These are phyloP conservation scores for Tricholoma furcatifolium DNA, from an alignment of 768 basidiomycete species.

Conservation along the genomic window DNA sequence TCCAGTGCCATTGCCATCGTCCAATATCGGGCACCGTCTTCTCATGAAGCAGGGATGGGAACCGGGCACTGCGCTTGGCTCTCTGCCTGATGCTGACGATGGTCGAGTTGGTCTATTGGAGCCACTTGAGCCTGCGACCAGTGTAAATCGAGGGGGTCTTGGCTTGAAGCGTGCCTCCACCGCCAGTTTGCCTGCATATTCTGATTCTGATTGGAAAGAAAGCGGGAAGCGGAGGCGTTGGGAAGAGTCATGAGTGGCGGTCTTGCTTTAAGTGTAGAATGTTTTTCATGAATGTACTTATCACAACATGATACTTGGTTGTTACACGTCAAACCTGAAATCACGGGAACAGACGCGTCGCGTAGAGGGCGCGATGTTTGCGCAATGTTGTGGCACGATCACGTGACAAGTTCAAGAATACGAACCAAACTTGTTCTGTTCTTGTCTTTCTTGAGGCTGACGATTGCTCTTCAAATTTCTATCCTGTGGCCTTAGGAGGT, in stretches of 20 bases:
- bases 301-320: too few species aligned
- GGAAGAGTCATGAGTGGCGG: constrained; percentile 20
- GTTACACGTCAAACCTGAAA: constrained; percentile 11
- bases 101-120: constrained; percentile 47
- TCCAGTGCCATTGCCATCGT: constrained; percentile 47
- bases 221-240: constrained; percentile 40
- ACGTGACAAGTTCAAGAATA: constrained; percentile 33
- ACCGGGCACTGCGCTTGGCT: constrained; percentile 60
- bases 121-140: constrained; percentile 51
- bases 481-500: constrained; percentile 18
- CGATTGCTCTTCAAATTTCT: constrained; percentile 28
- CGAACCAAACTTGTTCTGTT: constrained; percentile 19
- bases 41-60: constrained; percentile 77
- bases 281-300: not conserved
- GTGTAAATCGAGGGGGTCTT: constrained; percentile 50
- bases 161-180: constrained; percentile 37
- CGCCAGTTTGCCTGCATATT: constrained; percentile 17
- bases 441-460: constrained; percentile 38
- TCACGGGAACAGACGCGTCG: constrained; percentile 28
- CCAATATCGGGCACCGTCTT: constrained; percentile 68
- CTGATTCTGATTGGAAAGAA: constrained; percentile 37
- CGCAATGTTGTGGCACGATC: constrained; percentile 23
- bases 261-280: not conserved
- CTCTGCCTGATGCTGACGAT: constrained; percentile 25
- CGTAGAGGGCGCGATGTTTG: constrained; percentile 34